A percentile compares a stretch with the other conserved stretches of the same genome.
Conservation (phyloP, 1,284 basidiomycete genomes). For the Boletus albobrunnescens region DNA sequence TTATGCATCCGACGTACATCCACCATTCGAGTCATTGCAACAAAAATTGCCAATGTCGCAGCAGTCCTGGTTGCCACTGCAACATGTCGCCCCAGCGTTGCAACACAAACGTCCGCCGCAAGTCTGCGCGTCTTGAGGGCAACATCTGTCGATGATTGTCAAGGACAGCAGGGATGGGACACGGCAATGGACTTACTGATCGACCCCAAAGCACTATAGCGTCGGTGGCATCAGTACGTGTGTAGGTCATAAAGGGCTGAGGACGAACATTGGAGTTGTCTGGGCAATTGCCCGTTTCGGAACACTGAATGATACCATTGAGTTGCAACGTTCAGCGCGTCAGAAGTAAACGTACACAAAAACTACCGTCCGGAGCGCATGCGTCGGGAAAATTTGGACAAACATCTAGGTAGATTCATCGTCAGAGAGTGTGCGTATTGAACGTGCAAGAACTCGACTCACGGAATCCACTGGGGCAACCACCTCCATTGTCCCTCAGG, state of each 20-base stretch:
- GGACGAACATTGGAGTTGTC: slow-evolving; percentile 13
- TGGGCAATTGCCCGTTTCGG: slow-evolving; percentile 10
- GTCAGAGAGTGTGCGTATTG: background rate
- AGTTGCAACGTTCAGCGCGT: background rate
- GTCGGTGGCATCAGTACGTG: slow-evolving; percentile 1
- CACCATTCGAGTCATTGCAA: slow-evolving; percentile 19
- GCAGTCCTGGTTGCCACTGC: slow-evolving; percentile 4
- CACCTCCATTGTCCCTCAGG: slow-evolving; percentile 7
- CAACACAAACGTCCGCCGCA: slow-evolving; percentile 13
- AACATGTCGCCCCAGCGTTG: slow-evolving; percentile 7
- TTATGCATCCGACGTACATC: slow-evolving; percentile 14
- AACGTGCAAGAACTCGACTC: background rate
- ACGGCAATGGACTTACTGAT: slow-evolving; percentile 2
- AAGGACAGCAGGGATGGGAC: background rate
- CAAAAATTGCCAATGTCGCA: slow-evolving; percentile 13
- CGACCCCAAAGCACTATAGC: slow-evolving; percentile 10
- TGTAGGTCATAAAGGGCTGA: background rate
- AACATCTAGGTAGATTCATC: slow-evolving; percentile 6
- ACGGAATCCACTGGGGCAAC: slow-evolving; percentile 21
- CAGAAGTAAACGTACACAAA: slow-evolving; percentile 18
- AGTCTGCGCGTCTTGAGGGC: slow-evolving; percentile 7
- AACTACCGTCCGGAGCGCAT: slow-evolving; percentile 21
- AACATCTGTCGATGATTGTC: slow-evolving; percentile 7
- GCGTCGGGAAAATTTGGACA: slow-evolving; percentile 21
- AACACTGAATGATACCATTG: slow-evolving; percentile 16